phyloP scores from a whole-genome alignment of 768 basidiomycete genomes.

The Termitomyces bulborhizus region DNA sequence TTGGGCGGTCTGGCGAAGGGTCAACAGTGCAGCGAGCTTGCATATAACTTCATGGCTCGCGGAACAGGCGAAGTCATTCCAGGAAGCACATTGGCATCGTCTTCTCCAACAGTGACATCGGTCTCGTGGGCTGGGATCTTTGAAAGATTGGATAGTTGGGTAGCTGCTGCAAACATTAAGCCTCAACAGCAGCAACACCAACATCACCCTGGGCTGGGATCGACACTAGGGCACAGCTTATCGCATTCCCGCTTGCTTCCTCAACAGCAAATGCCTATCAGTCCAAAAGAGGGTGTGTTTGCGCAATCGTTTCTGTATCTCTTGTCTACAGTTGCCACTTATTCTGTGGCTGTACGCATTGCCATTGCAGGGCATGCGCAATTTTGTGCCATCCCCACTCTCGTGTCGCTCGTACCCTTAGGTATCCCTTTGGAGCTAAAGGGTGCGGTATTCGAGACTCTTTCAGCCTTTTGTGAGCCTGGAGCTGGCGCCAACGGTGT shows the following conservation, averaged over 20 bases:
- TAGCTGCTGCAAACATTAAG: slow-evolving; percentile 43
- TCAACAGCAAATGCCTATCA: slow-evolving; percentile 42
- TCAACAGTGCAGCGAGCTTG: slow-evolving; percentile 77
- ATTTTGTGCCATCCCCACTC: slow-evolving; percentile 75
- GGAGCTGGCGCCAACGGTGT: slow-evolving; percentile 68
- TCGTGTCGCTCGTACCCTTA: slow-evolving; percentile 73
- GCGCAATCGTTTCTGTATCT: slow-evolving; percentile 79
- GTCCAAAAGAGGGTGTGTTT: slow-evolving; percentile 69
- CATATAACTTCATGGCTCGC: slow-evolving; percentile 83
- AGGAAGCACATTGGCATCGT: slow-evolving; percentile 48
- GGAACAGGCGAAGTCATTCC: slow-evolving; percentile 67
- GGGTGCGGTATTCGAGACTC: slow-evolving; percentile 73
- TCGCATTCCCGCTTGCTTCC: slow-evolving; percentile 35
- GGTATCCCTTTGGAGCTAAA: slow-evolving; percentile 89
- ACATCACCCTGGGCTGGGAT: slow-evolving; percentile 11
- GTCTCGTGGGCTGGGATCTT: slow-evolving; percentile 81
- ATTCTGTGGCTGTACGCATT: slow-evolving; percentile 73
- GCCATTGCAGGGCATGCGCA: slow-evolving; percentile 72
- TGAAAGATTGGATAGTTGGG: slow-evolving; percentile 70
- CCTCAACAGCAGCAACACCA: slow-evolving; percentile 35
- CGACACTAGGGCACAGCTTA: slow-evolving; percentile 21
- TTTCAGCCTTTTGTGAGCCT: slow-evolving; percentile 79
- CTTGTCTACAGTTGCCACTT: slow-evolving; percentile 64
- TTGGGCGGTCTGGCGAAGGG: slow-evolving; percentile 78
- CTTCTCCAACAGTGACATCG: slow-evolving; percentile 44